phyloP scores from a whole-genome alignment of 176 grass and related monocot species.

The Eragrostis nindensis region DNA sequence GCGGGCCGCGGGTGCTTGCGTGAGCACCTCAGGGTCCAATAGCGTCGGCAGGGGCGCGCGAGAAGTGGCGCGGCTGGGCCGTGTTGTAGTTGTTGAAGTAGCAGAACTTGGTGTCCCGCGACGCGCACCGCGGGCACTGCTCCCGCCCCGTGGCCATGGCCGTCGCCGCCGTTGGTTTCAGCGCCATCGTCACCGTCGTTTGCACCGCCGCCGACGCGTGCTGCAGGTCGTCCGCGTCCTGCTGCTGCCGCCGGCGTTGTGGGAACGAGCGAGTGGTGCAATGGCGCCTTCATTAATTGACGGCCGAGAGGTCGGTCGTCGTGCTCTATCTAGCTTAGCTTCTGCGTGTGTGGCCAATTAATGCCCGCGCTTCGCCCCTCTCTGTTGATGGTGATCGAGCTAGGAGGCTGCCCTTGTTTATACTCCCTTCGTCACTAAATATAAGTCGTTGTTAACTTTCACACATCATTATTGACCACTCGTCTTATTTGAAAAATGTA shows the following conservation, averaged over 20 bases:
- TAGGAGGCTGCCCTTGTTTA: too few species aligned
- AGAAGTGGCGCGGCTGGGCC: conserved; percentile 79
- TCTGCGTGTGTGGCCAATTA: too few species aligned
- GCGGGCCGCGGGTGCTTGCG: conserved; percentile 57
- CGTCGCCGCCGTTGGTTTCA: neutral
- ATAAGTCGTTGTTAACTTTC: too few species aligned
- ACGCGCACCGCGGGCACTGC: conserved; percentile 65
- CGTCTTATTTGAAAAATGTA: too few species aligned
- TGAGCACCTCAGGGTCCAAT: conserved; percentile 74
- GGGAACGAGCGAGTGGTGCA: neutral
- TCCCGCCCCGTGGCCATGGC: conserved; percentile 13
- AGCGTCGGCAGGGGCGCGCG: conserved; percentile 68
- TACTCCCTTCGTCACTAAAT: too few species aligned
- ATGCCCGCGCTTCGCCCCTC: too few species aligned
- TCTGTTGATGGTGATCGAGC: too few species aligned
- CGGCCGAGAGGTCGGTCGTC: too few species aligned
- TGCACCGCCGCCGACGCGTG: neutral
- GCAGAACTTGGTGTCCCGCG: conserved; percentile 93
- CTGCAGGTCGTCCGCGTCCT: neutral
- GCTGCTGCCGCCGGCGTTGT: neutral
- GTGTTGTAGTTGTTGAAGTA: conserved; percentile 99
- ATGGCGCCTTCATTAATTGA: too few species aligned
- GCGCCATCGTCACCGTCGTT: too few species aligned
- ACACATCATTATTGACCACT: too few species aligned
- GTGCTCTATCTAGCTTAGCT: too few species aligned